Conservation (phyloP, 2,329 filamentous ascomycete genomes). For the Ascochyta fabae region DNA sequence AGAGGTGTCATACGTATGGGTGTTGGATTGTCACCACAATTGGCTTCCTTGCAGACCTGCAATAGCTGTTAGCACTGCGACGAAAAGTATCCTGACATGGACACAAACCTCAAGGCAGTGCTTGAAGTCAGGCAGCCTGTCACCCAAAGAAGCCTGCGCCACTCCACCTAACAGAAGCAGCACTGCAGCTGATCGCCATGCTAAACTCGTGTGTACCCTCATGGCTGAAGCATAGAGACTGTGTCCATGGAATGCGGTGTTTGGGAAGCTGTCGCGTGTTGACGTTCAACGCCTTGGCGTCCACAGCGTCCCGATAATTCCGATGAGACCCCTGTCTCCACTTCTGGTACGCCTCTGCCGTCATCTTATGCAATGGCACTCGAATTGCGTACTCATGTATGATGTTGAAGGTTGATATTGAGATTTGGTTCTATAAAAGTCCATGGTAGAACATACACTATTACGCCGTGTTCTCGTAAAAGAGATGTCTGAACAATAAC, state of each 20-base stretch:
- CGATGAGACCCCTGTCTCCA: constrained; percentile 13
- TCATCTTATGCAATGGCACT: too few species aligned
- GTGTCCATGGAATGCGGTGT: constrained; percentile 25
- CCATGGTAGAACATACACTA: too few species aligned
- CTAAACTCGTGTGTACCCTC: constrained; percentile 30
- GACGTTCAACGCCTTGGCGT: constrained; percentile 14
- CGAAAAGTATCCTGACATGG: background rate
- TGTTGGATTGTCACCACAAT: constrained; percentile 71
- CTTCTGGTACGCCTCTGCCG: background rate
- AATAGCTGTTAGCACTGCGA: background rate
- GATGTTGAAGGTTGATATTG: too few species aligned
- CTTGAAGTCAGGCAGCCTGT: constrained; percentile 84
- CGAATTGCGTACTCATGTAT: too few species aligned
- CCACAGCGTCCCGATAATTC: constrained; percentile 3
- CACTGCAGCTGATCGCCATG: constrained; percentile 35
- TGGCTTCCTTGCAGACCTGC: constrained; percentile 80
- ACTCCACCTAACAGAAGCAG: constrained; percentile 40
- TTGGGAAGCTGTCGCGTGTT: constrained; percentile 21
- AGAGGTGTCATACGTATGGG: constrained; percentile 69
- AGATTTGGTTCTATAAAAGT: too few species aligned
- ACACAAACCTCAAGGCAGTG: constrained; percentile 80
- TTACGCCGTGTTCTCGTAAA: too few species aligned
- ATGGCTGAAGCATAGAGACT: constrained; percentile 24
- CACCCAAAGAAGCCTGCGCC: constrained; percentile 76
- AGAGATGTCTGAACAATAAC: too few species aligned